A percentile compares a stretch with the other conserved stretches of the same genome.
Conservation (phyloP, 225 moss, liverwort and hornwort species). For the Polytrichum commune region DNA sequence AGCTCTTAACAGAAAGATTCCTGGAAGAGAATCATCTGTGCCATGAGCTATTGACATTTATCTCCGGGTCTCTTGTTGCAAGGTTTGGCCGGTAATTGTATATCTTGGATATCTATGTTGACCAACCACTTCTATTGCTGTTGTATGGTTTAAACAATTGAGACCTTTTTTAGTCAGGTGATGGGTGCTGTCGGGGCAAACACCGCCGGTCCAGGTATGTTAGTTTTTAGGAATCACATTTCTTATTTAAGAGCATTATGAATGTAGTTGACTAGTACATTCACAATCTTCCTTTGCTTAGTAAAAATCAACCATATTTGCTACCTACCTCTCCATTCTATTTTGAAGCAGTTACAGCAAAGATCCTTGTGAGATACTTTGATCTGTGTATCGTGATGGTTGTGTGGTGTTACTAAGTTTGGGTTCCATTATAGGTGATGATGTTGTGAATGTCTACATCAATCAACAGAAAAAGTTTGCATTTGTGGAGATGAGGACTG, state of each 20-base stretch:
- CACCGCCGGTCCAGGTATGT: conserved; percentile 94
- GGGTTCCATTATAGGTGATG: conserved; percentile 57
- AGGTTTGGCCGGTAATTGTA: not conserved
- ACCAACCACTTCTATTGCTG: conserved; percentile 5
- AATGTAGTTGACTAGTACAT: too few species aligned
- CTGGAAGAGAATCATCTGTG: not conserved
- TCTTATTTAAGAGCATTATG: too few species aligned
- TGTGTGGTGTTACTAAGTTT: not conserved
- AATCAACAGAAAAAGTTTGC: conserved; percentile 99
- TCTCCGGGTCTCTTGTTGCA: not conserved
- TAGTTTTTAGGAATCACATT: conserved; percentile 5
- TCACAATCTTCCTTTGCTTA: too few species aligned
- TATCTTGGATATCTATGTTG: conserved; percentile 5
- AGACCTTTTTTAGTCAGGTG: conserved; percentile 98
- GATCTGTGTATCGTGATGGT: too few species aligned
- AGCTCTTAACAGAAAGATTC: too few species aligned
- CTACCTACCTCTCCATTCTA: too few species aligned
- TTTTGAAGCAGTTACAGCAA: not conserved
- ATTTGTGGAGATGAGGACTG: conserved; percentile 99
- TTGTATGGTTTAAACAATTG: conserved; percentile 61
- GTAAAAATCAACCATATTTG: too few species aligned
- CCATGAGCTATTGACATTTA: not conserved
- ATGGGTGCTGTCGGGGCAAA: conserved; percentile 99
- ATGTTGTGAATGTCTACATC: conserved; percentile 98
- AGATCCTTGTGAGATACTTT: too few species aligned